Conservation (phyloP, 1,139 yeast species). For the Taphrina deformans region DNA sequence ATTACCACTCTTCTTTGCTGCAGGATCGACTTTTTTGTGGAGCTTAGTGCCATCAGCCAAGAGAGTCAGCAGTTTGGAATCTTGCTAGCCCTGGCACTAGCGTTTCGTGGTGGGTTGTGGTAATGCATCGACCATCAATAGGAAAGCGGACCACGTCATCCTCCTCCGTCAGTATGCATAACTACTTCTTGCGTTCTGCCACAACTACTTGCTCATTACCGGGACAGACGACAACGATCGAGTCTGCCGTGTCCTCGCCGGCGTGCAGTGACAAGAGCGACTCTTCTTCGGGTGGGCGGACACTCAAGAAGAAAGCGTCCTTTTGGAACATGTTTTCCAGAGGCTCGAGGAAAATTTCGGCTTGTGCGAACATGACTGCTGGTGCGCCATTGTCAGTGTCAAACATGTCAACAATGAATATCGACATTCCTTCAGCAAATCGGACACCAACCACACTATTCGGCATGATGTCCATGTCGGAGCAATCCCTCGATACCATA, state of each 20-base stretch:
- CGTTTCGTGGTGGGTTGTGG: not conserved
- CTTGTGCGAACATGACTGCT: not conserved
- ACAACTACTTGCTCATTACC: not conserved
- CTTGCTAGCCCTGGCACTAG: not conserved
- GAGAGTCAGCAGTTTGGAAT: not conserved
- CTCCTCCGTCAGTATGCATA: not conserved
- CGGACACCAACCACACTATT: not conserved
- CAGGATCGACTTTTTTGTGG: not conserved
- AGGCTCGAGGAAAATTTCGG: slow-evolving; percentile 5
- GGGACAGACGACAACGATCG: not conserved
- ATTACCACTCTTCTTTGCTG: not conserved
- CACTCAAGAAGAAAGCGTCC: slow-evolving; percentile 8
- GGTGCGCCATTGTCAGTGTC: not conserved
- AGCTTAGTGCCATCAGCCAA: not conserved
- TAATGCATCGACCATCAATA: not conserved
- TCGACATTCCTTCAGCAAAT: not conserved
- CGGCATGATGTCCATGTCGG: slow-evolving; percentile 2
- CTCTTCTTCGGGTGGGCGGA: not conserved
- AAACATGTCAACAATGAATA: not conserved
- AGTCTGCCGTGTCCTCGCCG: not conserved
- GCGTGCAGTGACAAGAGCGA: slow-evolving; percentile 7
- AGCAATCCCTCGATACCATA: not conserved
- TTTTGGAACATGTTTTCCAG: slow-evolving; percentile 18
- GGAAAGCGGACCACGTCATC: not conserved
- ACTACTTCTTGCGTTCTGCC: not conserved